A percentile compares a stretch with the other conserved stretches of the same genome.
Evolutionary conservation across 129 eudicot genomes (phyloP).

Genomic region (Flaveria ramosissima): DNA sequence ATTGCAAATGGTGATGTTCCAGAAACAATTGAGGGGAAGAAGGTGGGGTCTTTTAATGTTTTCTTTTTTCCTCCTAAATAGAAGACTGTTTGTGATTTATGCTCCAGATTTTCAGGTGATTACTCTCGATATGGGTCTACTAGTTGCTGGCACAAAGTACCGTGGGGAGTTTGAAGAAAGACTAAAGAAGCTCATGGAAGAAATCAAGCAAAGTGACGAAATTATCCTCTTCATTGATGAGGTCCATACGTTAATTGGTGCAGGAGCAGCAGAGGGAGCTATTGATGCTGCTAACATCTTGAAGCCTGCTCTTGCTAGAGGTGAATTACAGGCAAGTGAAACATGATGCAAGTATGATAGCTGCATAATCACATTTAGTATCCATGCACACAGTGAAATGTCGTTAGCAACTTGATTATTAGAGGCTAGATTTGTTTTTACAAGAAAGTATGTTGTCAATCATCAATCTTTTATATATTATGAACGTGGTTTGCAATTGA

Average conservation of each 20-base stretch:
- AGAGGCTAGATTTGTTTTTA: not conserved
- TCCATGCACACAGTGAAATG: not conserved
- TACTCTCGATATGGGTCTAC: constrained; percentile 37
- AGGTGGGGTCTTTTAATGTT: constrained; percentile 40
- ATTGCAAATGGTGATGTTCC: constrained; percentile 92
- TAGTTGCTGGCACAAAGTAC: constrained; percentile 91
- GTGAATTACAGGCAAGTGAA: constrained; percentile 79
- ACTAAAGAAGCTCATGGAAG: constrained; percentile 89
- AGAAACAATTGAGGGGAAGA: constrained; percentile 89
- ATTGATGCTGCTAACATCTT: constrained; percentile 87
- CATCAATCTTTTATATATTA: not conserved
- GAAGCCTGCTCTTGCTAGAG: constrained; percentile 89
- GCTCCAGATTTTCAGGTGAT: constrained; percentile 63
- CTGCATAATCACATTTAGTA: constrained; percentile 1
- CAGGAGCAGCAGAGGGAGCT: constrained; percentile 52
- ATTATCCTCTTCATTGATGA: constrained; percentile 86
- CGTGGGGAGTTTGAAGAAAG: constrained; percentile 95
- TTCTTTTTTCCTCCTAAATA: not conserved
- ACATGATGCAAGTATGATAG: constrained; percentile 11
- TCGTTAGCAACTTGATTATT: not conserved
- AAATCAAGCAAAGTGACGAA: constrained; percentile 83
- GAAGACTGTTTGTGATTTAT: not conserved
- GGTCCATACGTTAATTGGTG: constrained; percentile 88
- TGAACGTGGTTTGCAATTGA: not conserved
- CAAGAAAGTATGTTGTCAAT: not conserved